Conservation (phyloP, 2,329 filamentous ascomycete genomes). For the Phaeosphaeria sp. region DNA sequence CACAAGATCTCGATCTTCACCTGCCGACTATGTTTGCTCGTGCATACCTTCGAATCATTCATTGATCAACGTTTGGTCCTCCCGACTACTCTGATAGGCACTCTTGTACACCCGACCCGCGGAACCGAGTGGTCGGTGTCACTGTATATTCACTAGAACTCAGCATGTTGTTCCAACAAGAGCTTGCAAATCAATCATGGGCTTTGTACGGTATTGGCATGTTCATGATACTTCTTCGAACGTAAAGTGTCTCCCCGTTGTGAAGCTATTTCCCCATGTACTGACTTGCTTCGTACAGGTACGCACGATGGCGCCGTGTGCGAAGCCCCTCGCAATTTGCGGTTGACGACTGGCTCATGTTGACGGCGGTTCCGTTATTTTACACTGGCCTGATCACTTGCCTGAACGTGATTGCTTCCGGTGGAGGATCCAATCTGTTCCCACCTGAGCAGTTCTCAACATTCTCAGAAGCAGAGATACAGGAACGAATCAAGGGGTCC, state of each 20-base stretch:
- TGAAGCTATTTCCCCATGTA: not conserved
- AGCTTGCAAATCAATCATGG: constrained; percentile 36
- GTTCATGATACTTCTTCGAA: constrained; percentile 33
- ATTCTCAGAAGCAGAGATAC: constrained; percentile 49
- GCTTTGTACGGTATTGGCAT: constrained; percentile 38
- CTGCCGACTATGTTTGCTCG: not conserved
- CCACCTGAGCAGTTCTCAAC: constrained; percentile 45
- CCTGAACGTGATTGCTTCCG: constrained; percentile 50
- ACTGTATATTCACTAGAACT: not conserved
- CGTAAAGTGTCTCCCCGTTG: constrained; percentile 21
- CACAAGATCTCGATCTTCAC: not conserved
- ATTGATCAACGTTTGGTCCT: not conserved
- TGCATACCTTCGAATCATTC: not conserved
- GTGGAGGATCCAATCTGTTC: constrained; percentile 54
- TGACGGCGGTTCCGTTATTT: constrained; percentile 32
- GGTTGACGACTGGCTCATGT: constrained; percentile 42
- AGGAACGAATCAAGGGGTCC: constrained; percentile 53
- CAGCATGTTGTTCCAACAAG: constrained; percentile 22
- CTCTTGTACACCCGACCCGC: not conserved
- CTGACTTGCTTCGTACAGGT: constrained; percentile 15
- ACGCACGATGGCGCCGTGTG: constrained; percentile 36
- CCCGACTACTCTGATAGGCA: not conserved
- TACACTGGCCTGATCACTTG: constrained; percentile 53
- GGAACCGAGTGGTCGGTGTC: not conserved
- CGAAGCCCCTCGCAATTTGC: constrained; percentile 25